These are phyloP conservation scores for Ploettnerulaceae sp. DNA, from an alignment of 2,329 filamentous ascomycete species.

Conservation along the genomic window DNA sequence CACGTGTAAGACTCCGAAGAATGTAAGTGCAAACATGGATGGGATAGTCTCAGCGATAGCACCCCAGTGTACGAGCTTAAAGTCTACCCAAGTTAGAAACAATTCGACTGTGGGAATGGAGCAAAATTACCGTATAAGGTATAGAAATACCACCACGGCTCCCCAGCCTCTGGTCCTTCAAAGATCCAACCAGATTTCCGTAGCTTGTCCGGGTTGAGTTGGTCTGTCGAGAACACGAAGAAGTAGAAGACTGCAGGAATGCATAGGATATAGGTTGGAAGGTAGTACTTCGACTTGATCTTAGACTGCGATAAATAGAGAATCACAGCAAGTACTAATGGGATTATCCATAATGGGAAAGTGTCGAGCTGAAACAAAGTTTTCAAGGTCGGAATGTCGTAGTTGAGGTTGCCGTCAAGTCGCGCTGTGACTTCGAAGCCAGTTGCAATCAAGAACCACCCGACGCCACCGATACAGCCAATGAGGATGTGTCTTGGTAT, in stretches of 20 bases:
- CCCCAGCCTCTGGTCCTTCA: slow-evolving; percentile 72
- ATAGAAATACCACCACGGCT: slow-evolving; percentile 98
- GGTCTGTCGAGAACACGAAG: slow-evolving; percentile 64
- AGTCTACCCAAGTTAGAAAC: slow-evolving; percentile 49
- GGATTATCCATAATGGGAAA: slow-evolving; percentile 75
- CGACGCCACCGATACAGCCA: slow-evolving; percentile 94
- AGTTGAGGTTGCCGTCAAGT: slow-evolving; percentile 78
- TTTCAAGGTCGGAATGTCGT: slow-evolving; percentile 69
- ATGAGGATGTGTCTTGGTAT: slow-evolving; percentile 95
- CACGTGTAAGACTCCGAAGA: slow-evolving; percentile 95
- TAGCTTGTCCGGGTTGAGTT: slow-evolving; percentile 61
- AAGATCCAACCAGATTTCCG: slow-evolving; percentile 86
- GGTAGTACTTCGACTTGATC: slow-evolving; percentile 75
- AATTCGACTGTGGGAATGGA: slow-evolving; percentile 21
- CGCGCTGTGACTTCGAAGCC: slow-evolving; percentile 91
- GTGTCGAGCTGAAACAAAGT: slow-evolving; percentile 71
- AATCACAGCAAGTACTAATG: slow-evolving; percentile 68
- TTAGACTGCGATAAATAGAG: slow-evolving; percentile 73
- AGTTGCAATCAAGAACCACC: slow-evolving; percentile 88
- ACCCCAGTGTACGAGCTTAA: slow-evolving; percentile 74
- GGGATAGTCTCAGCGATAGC: slow-evolving; percentile 82
- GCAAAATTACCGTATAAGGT: slow-evolving; percentile 74
- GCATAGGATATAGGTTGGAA: slow-evolving; percentile 79
- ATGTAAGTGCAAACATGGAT: slow-evolving; percentile 93
- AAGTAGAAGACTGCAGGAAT: slow-evolving; percentile 77